phyloP scores from a whole-genome alignment of 108 stramenopile species.

The Cyclotella choctawhatcheeana region DNA sequence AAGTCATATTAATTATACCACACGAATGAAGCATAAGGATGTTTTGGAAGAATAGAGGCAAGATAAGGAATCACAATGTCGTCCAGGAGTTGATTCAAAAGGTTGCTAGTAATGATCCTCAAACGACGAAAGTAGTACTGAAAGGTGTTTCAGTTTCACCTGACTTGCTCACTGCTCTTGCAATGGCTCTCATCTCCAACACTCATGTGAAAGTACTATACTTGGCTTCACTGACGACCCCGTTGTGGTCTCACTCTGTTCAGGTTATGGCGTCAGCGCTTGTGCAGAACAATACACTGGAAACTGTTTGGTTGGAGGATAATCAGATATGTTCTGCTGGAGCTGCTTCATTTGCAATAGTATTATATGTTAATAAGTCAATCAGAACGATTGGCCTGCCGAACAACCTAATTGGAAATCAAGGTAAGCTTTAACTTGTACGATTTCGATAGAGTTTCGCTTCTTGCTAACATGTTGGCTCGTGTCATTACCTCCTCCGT shows the following conservation, averaged over 20 bases:
- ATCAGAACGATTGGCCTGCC: background rate
- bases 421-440: background rate
- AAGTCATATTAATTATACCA: no score
- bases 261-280: slow-evolving; percentile 15
- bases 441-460: background rate
- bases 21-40: no score
- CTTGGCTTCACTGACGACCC: background rate
- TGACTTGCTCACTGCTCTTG: slow-evolving; percentile 6
- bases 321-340: slow-evolving; percentile 10
- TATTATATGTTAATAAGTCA: slow-evolving; percentile 4
- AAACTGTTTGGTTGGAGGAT: slow-evolving; percentile 6
- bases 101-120: slow-evolving; percentile 6
- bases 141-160: background rate
- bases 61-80: slow-evolving; percentile 6
- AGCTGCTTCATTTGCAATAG: slow-evolving; percentile 9
- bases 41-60: background rate
- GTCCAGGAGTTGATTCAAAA: slow-evolving; percentile 4
- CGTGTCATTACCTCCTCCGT: background rate
- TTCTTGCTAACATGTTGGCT: background rate
- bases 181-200: slow-evolving; percentile 13
- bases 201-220: slow-evolving; percentile 9
- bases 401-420: slow-evolving; percentile 15
- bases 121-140: slow-evolving; percentile 2
- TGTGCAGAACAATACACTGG: background rate
- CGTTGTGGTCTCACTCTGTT: background rate